Percentiles rank a stretch among this genome's conserved stretches.
These are phyloP conservation scores for Hyphodiscus sp. DNA, from an alignment of 2,329 filamentous ascomycete genomes.

Conservation along the genomic window DNA sequence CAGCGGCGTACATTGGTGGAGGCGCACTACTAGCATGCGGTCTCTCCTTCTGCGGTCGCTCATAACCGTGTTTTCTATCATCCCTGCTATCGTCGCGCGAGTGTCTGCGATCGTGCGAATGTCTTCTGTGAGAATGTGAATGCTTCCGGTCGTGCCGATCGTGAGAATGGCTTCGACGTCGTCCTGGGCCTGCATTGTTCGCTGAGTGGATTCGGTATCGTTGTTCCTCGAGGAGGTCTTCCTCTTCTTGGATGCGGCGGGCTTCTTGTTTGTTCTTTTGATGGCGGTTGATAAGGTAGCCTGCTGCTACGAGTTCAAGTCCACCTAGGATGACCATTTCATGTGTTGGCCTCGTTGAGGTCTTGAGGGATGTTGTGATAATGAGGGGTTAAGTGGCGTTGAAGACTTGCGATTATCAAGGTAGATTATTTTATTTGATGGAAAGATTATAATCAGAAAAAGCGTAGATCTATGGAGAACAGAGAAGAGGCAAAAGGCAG, in stretches of 20 bases:
- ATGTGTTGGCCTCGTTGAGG: not conserved
- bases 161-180: not conserved
- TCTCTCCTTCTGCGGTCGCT: not conserved
- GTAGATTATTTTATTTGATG: not conserved
- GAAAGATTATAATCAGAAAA: not conserved
- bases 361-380: not conserved
- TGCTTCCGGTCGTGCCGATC: not conserved
- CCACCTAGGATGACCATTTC: constrained; percentile 44
- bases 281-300: constrained; percentile 27
- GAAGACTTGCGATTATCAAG: not conserved
- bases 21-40: not conserved
- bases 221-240: constrained; percentile 12
- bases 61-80: not conserved
- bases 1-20: not conserved
- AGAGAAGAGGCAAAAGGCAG: not conserved
- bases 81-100: not conserved
- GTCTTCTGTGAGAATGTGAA: not conserved
- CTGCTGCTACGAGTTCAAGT: constrained; percentile 26
- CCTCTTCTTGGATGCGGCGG: constrained; percentile 29
- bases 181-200: not conserved
- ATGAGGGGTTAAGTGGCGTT: not conserved
- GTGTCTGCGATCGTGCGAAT: not conserved
- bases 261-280: constrained; percentile 25
- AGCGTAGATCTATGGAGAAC: not conserved
- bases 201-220: constrained; percentile 8